Percentiles rank a stretch among this genome's conserved stretches.
Conservation (phyloP, 169 alveolate genomes). For the Eimeria brunetti region DNA sequence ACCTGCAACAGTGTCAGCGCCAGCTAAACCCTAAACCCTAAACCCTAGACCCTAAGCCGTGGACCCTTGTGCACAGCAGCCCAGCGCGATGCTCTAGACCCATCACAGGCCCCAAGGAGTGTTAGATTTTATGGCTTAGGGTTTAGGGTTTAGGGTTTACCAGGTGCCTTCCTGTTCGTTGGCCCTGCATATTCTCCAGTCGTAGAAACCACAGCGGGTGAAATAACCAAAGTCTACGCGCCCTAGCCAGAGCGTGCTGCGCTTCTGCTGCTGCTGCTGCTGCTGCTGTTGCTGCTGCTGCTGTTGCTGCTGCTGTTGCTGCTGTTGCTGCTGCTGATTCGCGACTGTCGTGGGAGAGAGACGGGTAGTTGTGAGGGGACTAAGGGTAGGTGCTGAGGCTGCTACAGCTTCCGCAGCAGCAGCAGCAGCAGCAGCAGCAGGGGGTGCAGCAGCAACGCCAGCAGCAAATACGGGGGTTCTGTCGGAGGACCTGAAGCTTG, state of each 20-base stretch:
- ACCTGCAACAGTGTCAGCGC: background rate
- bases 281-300: conserved; percentile 39
- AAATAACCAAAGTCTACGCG: conserved; percentile 87
- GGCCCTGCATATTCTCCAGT: conserved; percentile 91
- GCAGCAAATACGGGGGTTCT: conserved; percentile 25
- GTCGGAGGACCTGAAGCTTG: background rate
- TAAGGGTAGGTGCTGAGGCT: background rate
- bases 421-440: background rate
- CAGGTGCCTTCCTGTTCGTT: conserved; percentile 87
- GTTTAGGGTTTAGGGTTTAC: conserved; percentile 48
- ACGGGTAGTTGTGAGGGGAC: background rate
- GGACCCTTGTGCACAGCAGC: background rate
- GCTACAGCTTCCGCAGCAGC: background rate
- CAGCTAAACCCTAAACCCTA: conserved; percentile 17
- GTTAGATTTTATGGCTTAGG: background rate
- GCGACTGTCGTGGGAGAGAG: background rate
- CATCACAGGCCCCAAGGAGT: background rate
- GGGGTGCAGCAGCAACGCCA: conserved; percentile 49
- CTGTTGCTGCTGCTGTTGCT: background rate
- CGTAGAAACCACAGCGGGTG: conserved; percentile 94
- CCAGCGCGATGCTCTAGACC: no score
- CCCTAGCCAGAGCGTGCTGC: conserved; percentile 81
- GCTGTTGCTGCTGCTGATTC: background rate
- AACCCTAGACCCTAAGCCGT: background rate
- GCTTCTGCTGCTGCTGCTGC: conserved; percentile 72